Base-by-base conservation (phyloP, 306 rosid genomes). In the Trifolium dubium region DNA sequence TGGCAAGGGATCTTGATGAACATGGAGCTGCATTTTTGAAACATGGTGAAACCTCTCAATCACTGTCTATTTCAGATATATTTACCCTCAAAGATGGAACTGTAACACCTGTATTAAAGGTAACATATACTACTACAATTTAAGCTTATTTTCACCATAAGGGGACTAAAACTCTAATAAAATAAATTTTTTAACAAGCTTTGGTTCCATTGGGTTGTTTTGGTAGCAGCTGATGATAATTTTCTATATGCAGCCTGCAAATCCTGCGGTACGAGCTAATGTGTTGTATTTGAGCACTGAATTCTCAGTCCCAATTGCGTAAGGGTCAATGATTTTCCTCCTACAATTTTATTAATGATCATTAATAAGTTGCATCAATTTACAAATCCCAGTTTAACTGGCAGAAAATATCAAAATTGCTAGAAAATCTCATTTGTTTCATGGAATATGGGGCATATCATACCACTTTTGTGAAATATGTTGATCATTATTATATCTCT, bases 241-340 rank as follows among this genome's bases (percentile, higher is more conserved):
- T 40, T 78, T 71, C 68, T 74, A 31, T 65, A 47, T 82, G 75
- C 79, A 94, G 99, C 92, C 91, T 6, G 97, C 95, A 64, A 80
- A 83, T 84, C 99, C 99, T 76, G 95, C 99, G 0, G 92, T 94
- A 5, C 92, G 99, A 56, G 99, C 99, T 29, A 94, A 71, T 86
- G 97, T 89, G 6, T 72, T 94, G 92, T 86, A 89, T 81, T 60
- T 94, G 83, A 83, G 85, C 84, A 34, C 91, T 9, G 77, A 92
- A 37, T 92, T 88, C 77, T 94, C 99, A 2, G 10, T 81, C 71
- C 95, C 82, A 30, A 84, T 94, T 56, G 84, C 86, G 99, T 94
- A 86, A 83, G 96, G 14, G 3, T 74, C 41, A n/a, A 12, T 67
- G 39, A 18, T 1, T 13, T 10, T 40, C 37, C 59, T 3, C 2